Conservation (phyloP, 495 filamentous ascomycete genomes). For the Penicillium alfredii region DNA sequence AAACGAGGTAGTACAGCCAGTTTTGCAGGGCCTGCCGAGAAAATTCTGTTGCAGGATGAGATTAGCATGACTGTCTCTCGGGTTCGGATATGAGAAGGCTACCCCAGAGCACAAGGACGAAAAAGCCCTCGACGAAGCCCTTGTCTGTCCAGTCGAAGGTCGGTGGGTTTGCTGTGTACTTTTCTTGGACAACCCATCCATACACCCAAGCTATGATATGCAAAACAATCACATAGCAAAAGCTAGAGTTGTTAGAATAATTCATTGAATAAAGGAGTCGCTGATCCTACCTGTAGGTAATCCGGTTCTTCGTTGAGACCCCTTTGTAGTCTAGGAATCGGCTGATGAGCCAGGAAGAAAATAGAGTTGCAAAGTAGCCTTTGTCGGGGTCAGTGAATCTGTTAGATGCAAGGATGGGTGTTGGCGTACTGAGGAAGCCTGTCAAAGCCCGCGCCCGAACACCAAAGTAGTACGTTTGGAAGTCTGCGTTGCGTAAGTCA, state of each 20-base stretch:
- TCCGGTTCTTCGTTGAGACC: slow-evolving; percentile 31
- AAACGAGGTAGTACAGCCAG: slow-evolving; percentile 55
- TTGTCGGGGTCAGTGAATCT: too few species aligned
- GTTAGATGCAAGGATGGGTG: background rate
- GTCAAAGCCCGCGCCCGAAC: slow-evolving; percentile 35
- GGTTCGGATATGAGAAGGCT: background rate
- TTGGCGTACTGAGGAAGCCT: slow-evolving; percentile 28
- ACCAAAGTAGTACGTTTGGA: slow-evolving; percentile 35
- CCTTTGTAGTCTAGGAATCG: slow-evolving; percentile 37
- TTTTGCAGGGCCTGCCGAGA: slow-evolving; percentile 43
- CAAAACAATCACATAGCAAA: slow-evolving; percentile 36
- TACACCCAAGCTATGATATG: slow-evolving; percentile 43
- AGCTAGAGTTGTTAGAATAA: slow-evolving; percentile 17
- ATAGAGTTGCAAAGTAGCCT: slow-evolving; percentile 28
- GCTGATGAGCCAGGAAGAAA: slow-evolving; percentile 36
- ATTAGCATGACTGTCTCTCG: background rate
- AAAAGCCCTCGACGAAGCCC: slow-evolving; percentile 41
- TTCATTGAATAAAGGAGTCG: too few species aligned
- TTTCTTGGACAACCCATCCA: slow-evolving; percentile 45
- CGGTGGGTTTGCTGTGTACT: slow-evolving; percentile 39
- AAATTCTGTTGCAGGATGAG: slow-evolving; percentile 21
- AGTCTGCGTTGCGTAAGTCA: too few species aligned
- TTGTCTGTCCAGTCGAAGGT: slow-evolving; percentile 38
- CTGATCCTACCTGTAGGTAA: slow-evolving; percentile 27
- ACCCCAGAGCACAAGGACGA: slow-evolving; percentile 44